These are phyloP conservation scores for Trifolium repens DNA, from an alignment of 306 rosid genomes.

Conservation along the genomic window DNA sequence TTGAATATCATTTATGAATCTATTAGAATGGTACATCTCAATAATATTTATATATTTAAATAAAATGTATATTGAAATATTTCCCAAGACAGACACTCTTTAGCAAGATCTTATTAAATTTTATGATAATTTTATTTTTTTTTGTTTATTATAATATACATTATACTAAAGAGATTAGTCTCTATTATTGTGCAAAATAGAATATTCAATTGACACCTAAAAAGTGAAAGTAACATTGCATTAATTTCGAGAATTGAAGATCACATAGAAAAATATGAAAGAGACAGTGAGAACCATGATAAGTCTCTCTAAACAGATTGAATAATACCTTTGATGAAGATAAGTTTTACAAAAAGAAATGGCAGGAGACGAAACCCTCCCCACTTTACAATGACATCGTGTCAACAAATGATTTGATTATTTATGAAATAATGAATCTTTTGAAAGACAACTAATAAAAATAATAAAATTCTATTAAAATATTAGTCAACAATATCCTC, in stretches of 20 bases:
- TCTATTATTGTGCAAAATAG: too few species aligned
- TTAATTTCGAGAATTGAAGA: background rate
- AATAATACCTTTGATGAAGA: background rate
- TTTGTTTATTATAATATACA: too few species aligned
- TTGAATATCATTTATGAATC: too few species aligned
- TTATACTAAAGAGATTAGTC: too few species aligned
- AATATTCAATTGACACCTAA: background rate
- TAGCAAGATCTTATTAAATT: too few species aligned
- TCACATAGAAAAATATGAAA: background rate
- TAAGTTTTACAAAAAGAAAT: background rate
- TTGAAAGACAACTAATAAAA: background rate
- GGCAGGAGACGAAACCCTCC: background rate
- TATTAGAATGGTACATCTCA: too few species aligned
- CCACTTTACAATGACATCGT: background rate
- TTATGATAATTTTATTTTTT: too few species aligned
- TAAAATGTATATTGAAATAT: too few species aligned
- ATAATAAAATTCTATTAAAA: background rate
- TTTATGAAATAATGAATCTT: background rate
- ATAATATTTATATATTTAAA: too few species aligned
- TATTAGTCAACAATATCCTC: slow-evolving; percentile 8
- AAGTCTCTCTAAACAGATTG: background rate
- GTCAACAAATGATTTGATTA: background rate
- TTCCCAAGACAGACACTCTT: too few species aligned
- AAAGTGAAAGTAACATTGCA: background rate
- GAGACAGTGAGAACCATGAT: background rate